Conservation (phyloP, 2,329 filamentous ascomycete genomes). For the Fusarium solani-melongenae region DNA sequence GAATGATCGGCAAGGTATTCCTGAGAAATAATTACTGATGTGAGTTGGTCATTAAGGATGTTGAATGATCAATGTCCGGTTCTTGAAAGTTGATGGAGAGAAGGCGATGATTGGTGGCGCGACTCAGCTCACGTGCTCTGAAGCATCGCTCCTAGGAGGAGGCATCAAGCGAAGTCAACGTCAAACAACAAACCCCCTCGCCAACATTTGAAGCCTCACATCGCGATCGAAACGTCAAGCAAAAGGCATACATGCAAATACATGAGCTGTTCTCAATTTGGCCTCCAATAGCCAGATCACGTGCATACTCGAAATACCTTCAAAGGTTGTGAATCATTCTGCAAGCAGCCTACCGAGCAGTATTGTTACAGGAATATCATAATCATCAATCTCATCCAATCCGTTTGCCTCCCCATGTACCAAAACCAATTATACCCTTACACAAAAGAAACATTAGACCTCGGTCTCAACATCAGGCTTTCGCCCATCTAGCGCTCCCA, state of each 20-base stretch:
- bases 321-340: neutral
- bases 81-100: neutral
- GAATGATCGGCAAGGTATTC: neutral
- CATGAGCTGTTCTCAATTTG: neutral
- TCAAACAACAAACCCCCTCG: neutral
- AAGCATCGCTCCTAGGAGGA: neutral
- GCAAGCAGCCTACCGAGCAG: conserved; percentile 10
- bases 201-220: neutral
- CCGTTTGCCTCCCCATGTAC: neutral
- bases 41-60: neutral
- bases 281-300: neutral
- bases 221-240: neutral
- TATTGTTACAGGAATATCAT: conserved; percentile 25
- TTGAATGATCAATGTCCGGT: neutral
- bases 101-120: conserved; percentile 2
- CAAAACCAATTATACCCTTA: neutral
- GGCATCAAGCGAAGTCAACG: neutral
- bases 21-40: neutral
- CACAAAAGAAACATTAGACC: conserved; percentile 50
- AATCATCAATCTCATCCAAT: conserved; percentile 28
- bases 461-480: conserved; percentile 92
- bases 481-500: conserved; percentile 81
- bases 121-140: conserved; percentile 19
- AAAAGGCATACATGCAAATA: neutral
- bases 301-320: neutral